Base-by-base conservation (phyloP, 495 filamentous ascomycete genomes). In the Hypoxylon intermedium region DNA sequence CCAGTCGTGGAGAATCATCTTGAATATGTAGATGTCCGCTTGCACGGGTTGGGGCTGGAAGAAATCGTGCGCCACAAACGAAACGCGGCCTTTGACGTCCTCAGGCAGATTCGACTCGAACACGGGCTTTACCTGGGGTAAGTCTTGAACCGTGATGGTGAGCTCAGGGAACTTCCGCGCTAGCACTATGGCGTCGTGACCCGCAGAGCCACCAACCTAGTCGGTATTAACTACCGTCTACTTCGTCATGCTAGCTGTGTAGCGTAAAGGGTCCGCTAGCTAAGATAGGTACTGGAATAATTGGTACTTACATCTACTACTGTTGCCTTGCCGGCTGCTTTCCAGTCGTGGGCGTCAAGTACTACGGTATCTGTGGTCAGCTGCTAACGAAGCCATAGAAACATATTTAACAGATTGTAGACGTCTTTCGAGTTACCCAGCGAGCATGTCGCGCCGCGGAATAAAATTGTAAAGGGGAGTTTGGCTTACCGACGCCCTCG, bases 1-100 rank as follows among this genome's bases (percentile, higher is more conserved):
- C 73, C 77, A 78, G 57, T 85, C 80, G 55, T 86, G 83, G n/a
- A 86, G 57, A 18, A 85, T 75, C 50, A 74, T 69, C 20, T 83
- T 78, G 21, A 84, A 62, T 31, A 86, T 73, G 57, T 85, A 86
- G 9, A 81, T 73, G 38, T 84, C 80, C 4, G 83, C 84, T 11
- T 67, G 64, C n/a, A 80, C 63, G 0, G 78, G 72, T 60, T 86
- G 81, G 3, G 67, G 61, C 23, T 73, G 45, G 68, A 82, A 79
- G 57, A 86, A 79, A 50, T 83, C 74, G 37, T 85, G 77, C 13
- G 65, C 72, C 40, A 72, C 58, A 60, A 79, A 84, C 0, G 61
- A 53, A 38, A 85, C 69, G 1, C 80, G 73, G 18, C 53, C 49
- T 9, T 55, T 55, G 3, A 82, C 45, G 3, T 70, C 60, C 13